phyloP scores from a whole-genome alignment of 768 basidiomycete genomes.

The Collybia mongolica region DNA sequence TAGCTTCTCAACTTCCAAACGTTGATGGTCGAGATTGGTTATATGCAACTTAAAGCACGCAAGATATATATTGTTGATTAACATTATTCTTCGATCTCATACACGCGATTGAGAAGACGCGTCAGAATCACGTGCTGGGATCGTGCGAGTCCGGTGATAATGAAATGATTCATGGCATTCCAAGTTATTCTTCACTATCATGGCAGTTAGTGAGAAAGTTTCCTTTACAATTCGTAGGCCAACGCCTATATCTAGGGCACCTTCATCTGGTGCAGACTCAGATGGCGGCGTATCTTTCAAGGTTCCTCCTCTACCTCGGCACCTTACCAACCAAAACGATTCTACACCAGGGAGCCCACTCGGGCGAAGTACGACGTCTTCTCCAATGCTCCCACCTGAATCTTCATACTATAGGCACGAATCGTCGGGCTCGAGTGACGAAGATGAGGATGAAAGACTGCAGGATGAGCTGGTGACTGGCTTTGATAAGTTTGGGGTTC shows the following conservation, averaged over 20 bases:
- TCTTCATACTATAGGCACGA: constrained; percentile 21
- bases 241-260: constrained; percentile 60
- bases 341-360: constrained; percentile 57
- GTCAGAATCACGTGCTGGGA: no score
- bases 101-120: no score
- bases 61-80: no score
- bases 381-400: constrained; percentile 33
- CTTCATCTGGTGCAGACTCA: constrained; percentile 64
- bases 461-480: constrained; percentile 72
- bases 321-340: constrained; percentile 36
- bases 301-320: constrained; percentile 59
- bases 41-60: no score
- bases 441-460: constrained; percentile 51
- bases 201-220: constrained; percentile 39
- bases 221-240: constrained; percentile 89
- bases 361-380: constrained; percentile 44
- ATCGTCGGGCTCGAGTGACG: constrained; percentile 55
- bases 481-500: constrained; percentile 70
- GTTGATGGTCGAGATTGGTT: no score
- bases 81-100: no score
- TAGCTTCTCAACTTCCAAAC: background rate
- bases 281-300: constrained; percentile 54
- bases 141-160: no score
- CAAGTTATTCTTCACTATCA: constrained; percentile 10
- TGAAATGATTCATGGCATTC: no score